Conservation (phyloP, 805 yeast genomes). For the Ogataea saltuana region DNA sequence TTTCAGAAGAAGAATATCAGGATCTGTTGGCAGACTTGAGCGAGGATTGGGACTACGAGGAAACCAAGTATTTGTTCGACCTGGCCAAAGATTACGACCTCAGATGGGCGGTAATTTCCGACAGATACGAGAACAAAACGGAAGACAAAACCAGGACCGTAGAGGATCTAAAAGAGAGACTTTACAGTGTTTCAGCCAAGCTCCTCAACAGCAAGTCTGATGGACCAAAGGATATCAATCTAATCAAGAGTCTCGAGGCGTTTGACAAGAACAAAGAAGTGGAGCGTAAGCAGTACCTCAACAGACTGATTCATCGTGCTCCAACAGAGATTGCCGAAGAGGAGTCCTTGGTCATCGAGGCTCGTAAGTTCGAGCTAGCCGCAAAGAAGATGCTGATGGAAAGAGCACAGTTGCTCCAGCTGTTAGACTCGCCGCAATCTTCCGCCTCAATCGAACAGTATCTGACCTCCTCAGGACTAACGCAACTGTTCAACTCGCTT, state of each 20-base stretch:
- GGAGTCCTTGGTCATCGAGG: conserved; percentile 89
- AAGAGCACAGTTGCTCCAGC: conserved; percentile 71
- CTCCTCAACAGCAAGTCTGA: conserved; percentile 43
- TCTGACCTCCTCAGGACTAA: conserved; percentile 82
- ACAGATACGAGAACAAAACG: conserved; percentile 48
- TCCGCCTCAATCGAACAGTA: conserved; percentile 75
- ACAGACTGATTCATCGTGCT: conserved; percentile 72
- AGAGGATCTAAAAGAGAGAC: conserved; percentile 84
- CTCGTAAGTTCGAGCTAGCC: conserved; percentile 86
- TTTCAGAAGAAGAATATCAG: conserved; percentile 62
- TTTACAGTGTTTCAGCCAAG: conserved; percentile 65
- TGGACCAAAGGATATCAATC: conserved; percentile 41
- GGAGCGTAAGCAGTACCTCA: conserved; percentile 78
- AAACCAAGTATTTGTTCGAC: conserved; percentile 76
- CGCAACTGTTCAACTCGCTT: conserved; percentile 79
- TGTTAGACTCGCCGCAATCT: conserved; percentile 85
- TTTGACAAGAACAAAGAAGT: conserved; percentile 71
- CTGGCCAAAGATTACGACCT: conserved; percentile 59
- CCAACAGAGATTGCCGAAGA: conserved; percentile 99
- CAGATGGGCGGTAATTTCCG: conserved; percentile 69
- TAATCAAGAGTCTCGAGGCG: conserved; percentile 60
- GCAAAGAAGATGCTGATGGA: conserved; percentile 87
- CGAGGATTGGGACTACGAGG: conserved; percentile 68
- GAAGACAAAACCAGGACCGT: conserved; percentile 51
- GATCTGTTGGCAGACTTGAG: conserved; percentile 38